Base-by-base conservation (phyloP, 2,329 filamentous ascomycete species). In the Aspergillus ochraceus region DNA sequence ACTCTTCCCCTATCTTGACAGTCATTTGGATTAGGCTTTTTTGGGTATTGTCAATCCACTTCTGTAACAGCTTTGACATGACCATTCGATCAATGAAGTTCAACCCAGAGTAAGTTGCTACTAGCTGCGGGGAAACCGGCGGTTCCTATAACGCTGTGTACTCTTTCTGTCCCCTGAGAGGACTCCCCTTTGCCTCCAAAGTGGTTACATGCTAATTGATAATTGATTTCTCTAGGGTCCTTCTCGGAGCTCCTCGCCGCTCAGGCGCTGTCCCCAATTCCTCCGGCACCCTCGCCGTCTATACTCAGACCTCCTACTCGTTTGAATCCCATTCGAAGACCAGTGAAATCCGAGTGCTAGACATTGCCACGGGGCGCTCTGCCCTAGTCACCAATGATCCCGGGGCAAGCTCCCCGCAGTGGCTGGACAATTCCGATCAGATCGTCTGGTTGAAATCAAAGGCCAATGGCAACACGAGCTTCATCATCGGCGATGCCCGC, bases 221-320 rank as follows among this genome's bases (percentile, higher is more conserved):
- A 24, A 24, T 24, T 24, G 24, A 24, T 22, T 29, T 8, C 24
- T 52, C 9, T 39, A 80, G 79, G 71, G 76, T 80, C 51, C 74
- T 82, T 42, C 71, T 82, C 58, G 76, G 75, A 64, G 79, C 80
- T 56, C 80, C 80, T 32, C 73, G 80, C 60, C 73, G 80, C 61
- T 80, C 78, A 36, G 70, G 77, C 46, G 79, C 76, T 46, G 64
- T 75, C 54, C 79, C 80, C 29, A 81, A 80, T 64, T 68, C 78
- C 1, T 70, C 76, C 24, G 80, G 80, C n/a, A 80, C 75, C 14
- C 72, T 81, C 29, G 76, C 78, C 6, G 72, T 81, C 11, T 82
- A 80, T 66, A 80, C 77, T 9, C 78, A 81, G 56, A 79, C 79
- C 2, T 73, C 75, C n/a, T 82, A 82, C 62, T 81, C 79, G 22